These are phyloP conservation scores for Conidiobolus coronatus DNA, from an alignment of 371 early-diverging fungal genomes.

Conservation along the genomic window DNA sequence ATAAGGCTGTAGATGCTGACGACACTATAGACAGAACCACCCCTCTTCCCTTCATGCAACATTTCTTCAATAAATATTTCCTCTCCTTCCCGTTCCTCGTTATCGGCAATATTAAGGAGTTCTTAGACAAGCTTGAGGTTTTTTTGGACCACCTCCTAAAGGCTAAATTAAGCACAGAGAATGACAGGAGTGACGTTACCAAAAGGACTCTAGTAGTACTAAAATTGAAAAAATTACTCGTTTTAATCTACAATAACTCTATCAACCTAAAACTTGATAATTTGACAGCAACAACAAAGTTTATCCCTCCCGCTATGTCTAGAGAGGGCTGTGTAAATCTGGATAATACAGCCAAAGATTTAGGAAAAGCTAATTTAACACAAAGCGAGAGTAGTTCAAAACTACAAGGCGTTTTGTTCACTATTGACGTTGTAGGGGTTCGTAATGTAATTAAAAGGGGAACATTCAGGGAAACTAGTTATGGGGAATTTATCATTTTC, in stretches of 20 bases:
- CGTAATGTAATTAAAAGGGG: not conserved
- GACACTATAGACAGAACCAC: not conserved
- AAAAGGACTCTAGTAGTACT: not conserved
- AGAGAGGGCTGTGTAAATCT: not conserved
- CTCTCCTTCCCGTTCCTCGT: not conserved
- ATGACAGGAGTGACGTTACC: slow-evolving; percentile 1
- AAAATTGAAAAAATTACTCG: not conserved
- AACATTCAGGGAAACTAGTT: not conserved
- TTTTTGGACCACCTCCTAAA: not conserved
- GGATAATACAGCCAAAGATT: no score
- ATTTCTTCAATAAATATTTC: slow-evolving; percentile 1
- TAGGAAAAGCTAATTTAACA: no score
- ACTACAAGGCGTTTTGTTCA: not conserved
- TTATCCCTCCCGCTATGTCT: not conserved
- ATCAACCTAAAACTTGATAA: not conserved
- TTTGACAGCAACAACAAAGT: not conserved
- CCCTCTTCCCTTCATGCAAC: not conserved
- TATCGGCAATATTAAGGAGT: not conserved
- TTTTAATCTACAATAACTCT: slow-evolving; percentile 1
- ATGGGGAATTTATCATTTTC: slow-evolving; percentile 1
- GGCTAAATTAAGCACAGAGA: slow-evolving; percentile 1
- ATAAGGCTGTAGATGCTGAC: not conserved
- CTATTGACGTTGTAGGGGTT: slow-evolving; percentile 2
- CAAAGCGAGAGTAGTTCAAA: not conserved
- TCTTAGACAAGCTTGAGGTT: slow-evolving; percentile 1